phyloP scores from a whole-genome alignment of 2,329 filamentous ascomycete genomes.

The Talaromyces sp. region DNA sequence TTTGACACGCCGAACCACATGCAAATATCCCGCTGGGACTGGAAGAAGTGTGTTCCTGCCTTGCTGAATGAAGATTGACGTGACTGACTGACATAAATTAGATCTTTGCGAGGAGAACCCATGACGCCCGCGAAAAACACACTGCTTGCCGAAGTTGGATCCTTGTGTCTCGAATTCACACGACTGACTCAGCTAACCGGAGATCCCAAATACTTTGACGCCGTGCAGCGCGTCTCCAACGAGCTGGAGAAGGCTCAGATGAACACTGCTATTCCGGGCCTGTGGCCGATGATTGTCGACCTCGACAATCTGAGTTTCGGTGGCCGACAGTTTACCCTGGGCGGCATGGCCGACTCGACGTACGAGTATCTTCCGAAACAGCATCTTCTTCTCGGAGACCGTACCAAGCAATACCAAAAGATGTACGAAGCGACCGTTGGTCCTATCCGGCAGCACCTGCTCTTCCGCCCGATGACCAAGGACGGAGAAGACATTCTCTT shows the following conservation, averaged over 20 bases:
- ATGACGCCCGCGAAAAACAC: conserved; percentile 51
- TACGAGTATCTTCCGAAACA: conserved; percentile 48
- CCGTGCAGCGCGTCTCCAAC: conserved; percentile 76
- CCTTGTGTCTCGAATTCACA: conserved; percentile 85
- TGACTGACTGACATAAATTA: neutral
- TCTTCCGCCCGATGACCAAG: conserved; percentile 41
- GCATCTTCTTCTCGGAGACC: conserved; percentile 39
- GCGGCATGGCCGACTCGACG: conserved; percentile 43
- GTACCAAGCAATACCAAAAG: conserved; percentile 34
- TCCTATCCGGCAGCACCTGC: conserved; percentile 33
- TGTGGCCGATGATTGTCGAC: conserved; percentile 75
- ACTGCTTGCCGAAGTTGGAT: conserved; percentile 68
- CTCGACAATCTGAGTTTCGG: conserved; percentile 29
- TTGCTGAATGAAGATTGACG: conserved; percentile 3
- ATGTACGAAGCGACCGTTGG: conserved; percentile 39
- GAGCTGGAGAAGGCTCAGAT: conserved; percentile 69
- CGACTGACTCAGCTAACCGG: conserved; percentile 78
- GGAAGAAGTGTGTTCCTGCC: conserved; percentile 52
- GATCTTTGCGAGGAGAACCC: conserved; percentile 18
- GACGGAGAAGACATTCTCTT: conserved; percentile 36
- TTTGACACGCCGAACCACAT: conserved; percentile 94
- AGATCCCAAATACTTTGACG: conserved; percentile 80
- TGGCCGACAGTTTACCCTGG: conserved; percentile 35
- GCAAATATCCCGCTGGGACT: conserved; percentile 75
- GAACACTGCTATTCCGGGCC: conserved; percentile 62